These are phyloP conservation scores for Symmetrospora coprosmae DNA, from an alignment of 768 basidiomycete species.

Conservation along the genomic window DNA sequence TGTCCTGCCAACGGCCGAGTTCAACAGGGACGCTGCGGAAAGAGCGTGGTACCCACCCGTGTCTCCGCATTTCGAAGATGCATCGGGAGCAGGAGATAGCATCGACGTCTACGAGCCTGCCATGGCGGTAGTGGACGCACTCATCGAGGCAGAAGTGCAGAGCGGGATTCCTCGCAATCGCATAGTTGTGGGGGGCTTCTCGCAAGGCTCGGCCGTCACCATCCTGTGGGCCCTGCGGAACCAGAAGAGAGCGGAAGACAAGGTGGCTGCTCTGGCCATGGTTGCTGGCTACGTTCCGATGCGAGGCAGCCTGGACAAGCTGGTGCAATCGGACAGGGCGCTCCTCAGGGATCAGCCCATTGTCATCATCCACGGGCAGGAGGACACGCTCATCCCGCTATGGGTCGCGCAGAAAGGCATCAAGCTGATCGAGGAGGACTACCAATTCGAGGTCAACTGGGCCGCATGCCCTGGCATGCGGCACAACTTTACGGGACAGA, in stretches of 20 bases:
- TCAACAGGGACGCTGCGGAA: constrained; percentile 6
- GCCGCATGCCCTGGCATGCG: constrained; percentile 10
- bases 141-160: constrained; percentile 5
- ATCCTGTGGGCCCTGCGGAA: not conserved
- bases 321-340: not conserved
- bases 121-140: not conserved
- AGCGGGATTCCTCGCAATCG: not conserved
- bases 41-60: constrained; percentile 16
- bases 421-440: not conserved
- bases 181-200: constrained; percentile 9
- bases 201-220: constrained; percentile 7
- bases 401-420: constrained; percentile 13
- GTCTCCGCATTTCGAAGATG: not conserved
- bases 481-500: constrained; percentile 1
- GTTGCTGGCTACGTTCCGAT: constrained; percentile 7
- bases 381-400: constrained; percentile 16
- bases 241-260: not conserved
- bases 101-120: not conserved
- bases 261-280: not conserved
- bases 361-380: constrained; percentile 7
- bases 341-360: constrained; percentile 12
- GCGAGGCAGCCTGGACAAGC: not conserved
- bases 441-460: constrained; percentile 16
- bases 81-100: not conserved
- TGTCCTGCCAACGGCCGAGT: constrained; percentile 16